Percentiles rank a stretch among this genome's conserved stretches.
Evolutionary conservation across 129 eudicot genomes (phyloP).

Genomic region (Heracleum sosnowskyi): DNA sequence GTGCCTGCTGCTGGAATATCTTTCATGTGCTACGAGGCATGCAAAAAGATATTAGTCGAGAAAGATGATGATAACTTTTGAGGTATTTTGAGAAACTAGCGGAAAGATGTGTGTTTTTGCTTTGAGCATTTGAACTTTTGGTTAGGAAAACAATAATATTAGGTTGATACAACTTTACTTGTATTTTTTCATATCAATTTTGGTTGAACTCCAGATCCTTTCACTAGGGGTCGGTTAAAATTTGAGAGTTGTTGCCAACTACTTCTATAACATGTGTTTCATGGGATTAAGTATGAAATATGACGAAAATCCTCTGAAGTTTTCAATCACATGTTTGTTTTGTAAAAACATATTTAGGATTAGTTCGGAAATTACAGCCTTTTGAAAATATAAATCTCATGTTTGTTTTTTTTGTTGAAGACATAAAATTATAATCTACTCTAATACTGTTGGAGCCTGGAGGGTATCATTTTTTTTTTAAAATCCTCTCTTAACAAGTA

Average conservation of each 20-base stretch:
- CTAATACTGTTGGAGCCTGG: too few species aligned
- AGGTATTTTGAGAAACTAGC: not conserved
- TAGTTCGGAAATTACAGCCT: too few species aligned
- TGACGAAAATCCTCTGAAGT: too few species aligned
- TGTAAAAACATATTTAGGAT: too few species aligned
- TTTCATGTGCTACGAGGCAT: conserved; percentile 91
- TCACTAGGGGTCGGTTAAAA: not conserved
- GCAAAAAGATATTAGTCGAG: conserved; percentile 73
- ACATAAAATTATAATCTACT: too few species aligned
- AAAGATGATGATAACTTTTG: conserved; percentile 31
- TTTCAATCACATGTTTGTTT: too few species aligned
- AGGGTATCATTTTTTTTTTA: too few species aligned
- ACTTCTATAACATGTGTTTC: too few species aligned
- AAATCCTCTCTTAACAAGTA: too few species aligned
- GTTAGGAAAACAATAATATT: not conserved
- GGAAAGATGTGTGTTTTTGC: not conserved
- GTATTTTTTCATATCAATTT: not conserved
- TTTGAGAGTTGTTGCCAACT: not conserved
- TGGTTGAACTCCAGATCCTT: not conserved
- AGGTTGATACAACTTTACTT: not conserved
- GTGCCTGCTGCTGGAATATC: conserved; percentile 95
- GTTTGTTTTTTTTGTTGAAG: too few species aligned
- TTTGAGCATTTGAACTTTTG: not conserved
- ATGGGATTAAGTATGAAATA: too few species aligned
- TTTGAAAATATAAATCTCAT: too few species aligned